Base-by-base conservation (phyloP, 129 eudicot genomes). In the Flaveria bidentis region DNA sequence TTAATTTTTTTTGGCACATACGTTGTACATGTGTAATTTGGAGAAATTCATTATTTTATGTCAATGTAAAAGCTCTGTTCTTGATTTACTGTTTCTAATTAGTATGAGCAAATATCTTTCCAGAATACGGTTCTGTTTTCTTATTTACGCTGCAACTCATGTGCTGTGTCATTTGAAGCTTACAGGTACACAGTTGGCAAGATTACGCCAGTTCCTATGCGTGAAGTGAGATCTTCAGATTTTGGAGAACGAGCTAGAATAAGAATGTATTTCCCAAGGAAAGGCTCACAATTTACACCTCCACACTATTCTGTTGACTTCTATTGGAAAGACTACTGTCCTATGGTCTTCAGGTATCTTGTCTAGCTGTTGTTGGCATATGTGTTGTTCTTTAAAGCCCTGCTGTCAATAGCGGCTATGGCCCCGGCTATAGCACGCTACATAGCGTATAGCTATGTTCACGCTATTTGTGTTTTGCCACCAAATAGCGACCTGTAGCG, bases 141-240 rank as follows among this genome's bases (percentile, higher is more conserved):
- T 50, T 55, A 14, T 62, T 76, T 73, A 18, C 84, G 76, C 67
- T 41, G 60, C 75, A 76, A 72, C 85, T 83, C 82, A 83, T 79
- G 75, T 69, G 75, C 65, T 82, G 52, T 85, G 81, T 83, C 63
- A 82, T 67, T 55, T 76, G 84, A 84, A 82, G 82, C 79, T 84
- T 71, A 86, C 90, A 95, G 99, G 96, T 91, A 95, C 80, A 86
- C 97, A 53, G 99, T 91, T 78, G 97, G 99, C 45, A 95, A 95
- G 96, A 95, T 95, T 64, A 95, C 99, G 63, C 99, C 99, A 65
- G 97, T 95, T 68, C 99, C 99, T 60, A 83, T 82, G 89, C 94
- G 99, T 53, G 96, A 95, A 87, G 99, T 95, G 78, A 88, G 97
- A 79, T 79, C 82, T 76, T 89, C 91, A 53, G 97, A 95, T 84